Base-by-base conservation (phyloP, 2,329 filamentous ascomycete genomes). In the Pseudogymnoascus sp. region DNA sequence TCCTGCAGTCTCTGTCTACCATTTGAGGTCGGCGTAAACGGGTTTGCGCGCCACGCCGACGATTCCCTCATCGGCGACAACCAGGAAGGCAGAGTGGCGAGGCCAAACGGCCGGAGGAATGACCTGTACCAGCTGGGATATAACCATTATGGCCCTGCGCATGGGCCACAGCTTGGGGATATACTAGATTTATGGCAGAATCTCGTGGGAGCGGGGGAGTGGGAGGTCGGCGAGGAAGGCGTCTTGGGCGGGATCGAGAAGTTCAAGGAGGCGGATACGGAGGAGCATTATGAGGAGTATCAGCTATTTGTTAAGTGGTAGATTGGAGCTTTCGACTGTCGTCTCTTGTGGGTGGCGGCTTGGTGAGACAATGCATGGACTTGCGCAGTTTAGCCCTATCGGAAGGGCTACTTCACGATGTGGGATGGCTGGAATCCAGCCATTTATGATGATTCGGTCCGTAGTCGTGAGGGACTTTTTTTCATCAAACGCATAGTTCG, bases 111-210 rank as follows among this genome's bases (percentile, higher is more conserved):
- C 28, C 28, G 59, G 40, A 60, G 60, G 37, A 62, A 63, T 59
- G 62, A 63, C 18, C 31, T 68, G 21, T 67, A 67, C 61, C 63
- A 65, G 61, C 58, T 61, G 16, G 66, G 66, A 33, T 68, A 66
- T 45, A 49, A 49, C 31, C 67, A 63, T 35, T 68, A 66, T 59
- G 61, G 63, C 31, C 43, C 21, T 16, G 25, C 40, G 11, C 65
- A 67, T 52, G 66, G 63, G 55, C 60, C 62, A 35, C 64, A 64
- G 61, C 65, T 70, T 55, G 67, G 66, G 33, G 67, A 66, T 43
- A 77, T 72, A 11, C 63, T 72, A 31, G 60, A 67, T n/a, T 66
- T 64, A 18, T 73, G 70, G 70, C 63, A 59, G 18, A 62, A 68
- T 35, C 60, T 70, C 31, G 49, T 64, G 7, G 58, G 62, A 14